These are phyloP conservation scores for Ambrosia hybrid DNA, from an alignment of 140 eudicot genomes.

Conservation along the genomic window DNA sequence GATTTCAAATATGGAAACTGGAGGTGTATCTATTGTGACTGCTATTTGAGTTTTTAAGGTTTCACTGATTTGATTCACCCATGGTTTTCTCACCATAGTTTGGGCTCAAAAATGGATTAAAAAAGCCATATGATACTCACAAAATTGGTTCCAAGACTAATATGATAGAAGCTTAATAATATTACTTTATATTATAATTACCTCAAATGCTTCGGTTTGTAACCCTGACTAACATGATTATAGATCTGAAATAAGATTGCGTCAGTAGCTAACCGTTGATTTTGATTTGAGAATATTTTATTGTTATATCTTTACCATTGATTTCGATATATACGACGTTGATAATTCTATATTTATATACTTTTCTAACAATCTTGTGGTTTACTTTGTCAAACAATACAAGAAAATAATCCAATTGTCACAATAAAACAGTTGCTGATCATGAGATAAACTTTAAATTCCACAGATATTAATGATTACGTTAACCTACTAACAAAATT, in stretches of 20 bases:
- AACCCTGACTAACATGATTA: neutral
- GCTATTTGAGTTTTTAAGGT: slow-evolving; percentile 32
- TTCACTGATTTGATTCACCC: slow-evolving; percentile 36
- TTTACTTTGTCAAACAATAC: too few species aligned
- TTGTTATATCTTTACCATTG: too few species aligned
- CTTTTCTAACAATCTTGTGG: too few species aligned
- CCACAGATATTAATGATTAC: too few species aligned
- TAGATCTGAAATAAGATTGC: neutral
- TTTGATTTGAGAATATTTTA: too few species aligned
- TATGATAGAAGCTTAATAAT: neutral
- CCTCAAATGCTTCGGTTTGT: neutral
- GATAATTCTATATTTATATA: too few species aligned
- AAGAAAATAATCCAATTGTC: too few species aligned
- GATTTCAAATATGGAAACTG: slow-evolving; percentile 30
- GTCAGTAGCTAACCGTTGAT: too few species aligned
- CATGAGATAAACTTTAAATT: too few species aligned
- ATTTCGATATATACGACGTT: too few species aligned
- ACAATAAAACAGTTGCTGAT: too few species aligned
- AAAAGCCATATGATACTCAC: slow-evolving; percentile 25
- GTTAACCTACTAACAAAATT: too few species aligned
- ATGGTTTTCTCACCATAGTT: slow-evolving; percentile 17
- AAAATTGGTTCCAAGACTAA: neutral
- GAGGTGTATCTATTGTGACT: slow-evolving; percentile 26
- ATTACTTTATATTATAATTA: neutral
- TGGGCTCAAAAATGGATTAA: slow-evolving; percentile 27